Conservation (phyloP, 345 rosid genomes). For the Orychophragmus violaceus region DNA sequence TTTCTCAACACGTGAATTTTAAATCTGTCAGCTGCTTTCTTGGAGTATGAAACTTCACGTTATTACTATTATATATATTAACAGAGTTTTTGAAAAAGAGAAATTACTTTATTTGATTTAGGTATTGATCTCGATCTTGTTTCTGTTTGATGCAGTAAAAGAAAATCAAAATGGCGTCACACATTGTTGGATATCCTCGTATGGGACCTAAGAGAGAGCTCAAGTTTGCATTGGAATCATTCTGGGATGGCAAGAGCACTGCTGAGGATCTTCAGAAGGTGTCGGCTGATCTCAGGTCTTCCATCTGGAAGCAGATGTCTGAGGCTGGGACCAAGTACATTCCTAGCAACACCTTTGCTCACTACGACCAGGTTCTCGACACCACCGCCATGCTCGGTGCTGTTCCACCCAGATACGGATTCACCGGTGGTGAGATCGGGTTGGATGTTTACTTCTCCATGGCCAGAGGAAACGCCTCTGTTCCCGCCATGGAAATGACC, state of each 20-base stretch:
- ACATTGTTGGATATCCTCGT: slow-evolving; percentile 98
- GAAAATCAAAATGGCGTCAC: slow-evolving; percentile 67
- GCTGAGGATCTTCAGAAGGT: slow-evolving; percentile 90
- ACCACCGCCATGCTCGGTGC: slow-evolving; percentile 96
- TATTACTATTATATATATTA: not conserved
- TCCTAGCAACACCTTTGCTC: slow-evolving; percentile 93
- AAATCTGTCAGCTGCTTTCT: slow-evolving; percentile 4
- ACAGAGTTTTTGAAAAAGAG: not conserved
- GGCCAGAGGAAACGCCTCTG: slow-evolving; percentile 98
- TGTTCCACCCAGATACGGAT: slow-evolving; percentile 83
- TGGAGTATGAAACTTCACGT: not conserved
- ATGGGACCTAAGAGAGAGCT: slow-evolving; percentile 99
- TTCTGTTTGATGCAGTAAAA: slow-evolving; percentile 23
- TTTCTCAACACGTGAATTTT: not conserved
- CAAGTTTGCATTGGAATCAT: slow-evolving; percentile 94
- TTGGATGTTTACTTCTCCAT: slow-evolving; percentile 81
- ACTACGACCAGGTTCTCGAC: slow-evolving; percentile 92
- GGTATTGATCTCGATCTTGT: not conserved
- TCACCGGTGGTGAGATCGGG: slow-evolving; percentile 85
- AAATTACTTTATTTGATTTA: not conserved
- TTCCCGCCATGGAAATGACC: slow-evolving; percentile 99
- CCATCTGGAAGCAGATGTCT: slow-evolving; percentile 97
- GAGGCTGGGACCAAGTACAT: slow-evolving; percentile 78
- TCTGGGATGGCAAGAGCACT: slow-evolving; percentile 97
- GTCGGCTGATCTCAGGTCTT: slow-evolving; percentile 72